Conservation (phyloP, 257 asterid species). For the Scutellaria baicalensis region DNA sequence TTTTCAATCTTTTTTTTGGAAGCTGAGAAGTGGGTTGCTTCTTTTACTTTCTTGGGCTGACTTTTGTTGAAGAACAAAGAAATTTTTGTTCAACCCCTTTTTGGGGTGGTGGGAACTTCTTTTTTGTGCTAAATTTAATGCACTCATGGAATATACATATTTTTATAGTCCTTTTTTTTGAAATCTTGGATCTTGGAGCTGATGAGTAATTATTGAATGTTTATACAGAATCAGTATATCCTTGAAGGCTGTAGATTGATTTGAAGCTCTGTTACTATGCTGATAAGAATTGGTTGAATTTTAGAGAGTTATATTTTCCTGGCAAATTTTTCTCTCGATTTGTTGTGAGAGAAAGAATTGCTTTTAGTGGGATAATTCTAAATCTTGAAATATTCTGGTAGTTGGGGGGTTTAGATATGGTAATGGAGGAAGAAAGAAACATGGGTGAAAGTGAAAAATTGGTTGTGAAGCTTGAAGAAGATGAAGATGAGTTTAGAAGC, state of each 20-base stretch:
- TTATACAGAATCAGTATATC: slow-evolving; percentile 22
- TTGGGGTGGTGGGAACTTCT: slow-evolving; percentile 14
- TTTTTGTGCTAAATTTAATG: slow-evolving; percentile 4
- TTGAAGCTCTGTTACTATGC: not conserved
- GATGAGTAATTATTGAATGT: slow-evolving; percentile 29
- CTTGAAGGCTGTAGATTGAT: not conserved
- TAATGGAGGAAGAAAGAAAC: slow-evolving; percentile 31
- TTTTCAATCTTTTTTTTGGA: not conserved
- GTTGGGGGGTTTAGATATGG: not conserved
- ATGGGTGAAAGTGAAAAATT: slow-evolving; percentile 21
- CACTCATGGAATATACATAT: not conserved
- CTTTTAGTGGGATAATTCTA: not conserved
- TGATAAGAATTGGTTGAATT: slow-evolving; percentile 6
- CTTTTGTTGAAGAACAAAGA: slow-evolving; percentile 6
- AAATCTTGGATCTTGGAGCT: slow-evolving; percentile 40
- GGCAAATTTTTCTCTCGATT: not conserved
- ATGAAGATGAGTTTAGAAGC: slow-evolving; percentile 90
- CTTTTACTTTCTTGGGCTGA: slow-evolving; percentile 9
- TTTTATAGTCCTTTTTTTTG: slow-evolving; percentile 8
- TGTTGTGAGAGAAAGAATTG: slow-evolving; percentile 2
- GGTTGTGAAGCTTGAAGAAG: too few species aligned
- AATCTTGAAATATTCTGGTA: not conserved
- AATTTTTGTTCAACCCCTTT: slow-evolving; percentile 14
- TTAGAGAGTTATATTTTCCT: not conserved
- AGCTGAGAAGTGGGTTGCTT: slow-evolving; percentile 7